Evolutionary conservation across 305 asterid genomes (phyloP), one percentile per base, ranked within the genome.

Genomic region (Solanum hybrid): DNA sequence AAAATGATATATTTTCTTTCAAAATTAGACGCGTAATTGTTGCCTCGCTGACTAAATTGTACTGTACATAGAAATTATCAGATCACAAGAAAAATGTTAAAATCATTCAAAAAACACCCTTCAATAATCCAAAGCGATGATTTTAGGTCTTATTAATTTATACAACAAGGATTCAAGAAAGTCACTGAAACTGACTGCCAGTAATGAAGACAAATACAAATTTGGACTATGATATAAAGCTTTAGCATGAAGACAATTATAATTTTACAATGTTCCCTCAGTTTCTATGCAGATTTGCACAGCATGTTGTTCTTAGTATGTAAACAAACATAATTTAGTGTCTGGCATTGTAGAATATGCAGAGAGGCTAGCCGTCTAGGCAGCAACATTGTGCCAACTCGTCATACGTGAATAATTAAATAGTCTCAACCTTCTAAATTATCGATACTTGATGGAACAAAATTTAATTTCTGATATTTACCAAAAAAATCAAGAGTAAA

Each of bases 401-500:
- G 26, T 42, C 71, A 81, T 81, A 42, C 71, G 19, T 42, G 42
- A 26, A 85, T 19, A 31, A 56, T 17, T 15, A 56, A 31, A 56
- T 32, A 84, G 42, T 11, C 64, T 15, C 15, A 31, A 22, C 75
- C 75, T 84, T 51, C 45, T 22, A 56, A 31, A 85, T 72, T 11
- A 17, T 32, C 87, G 14, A 51, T 56, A 56, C 2, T 11, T 56
- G 76, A 85, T 31, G 1, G 87, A 85, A 85, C 87, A 56, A 56
- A 85, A 85, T 31, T 85, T 85, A 56, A 56, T 40, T 56, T 31
- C 45, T 85, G 87, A 85, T 85, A 85, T 85, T 85, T 85, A 85
- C 87, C 87, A 85, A 51, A 85, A 64, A 45, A 85, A 56, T 85
- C 13, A 56, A 85, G 75, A 85, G 87, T 51, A 51, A 93, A 51